A percentile compares a stretch with the other conserved stretches of the same genome.
Evolutionary conservation across 1,284 basidiomycete species (phyloP).

Genomic region (Trichosporon sp.): DNA sequence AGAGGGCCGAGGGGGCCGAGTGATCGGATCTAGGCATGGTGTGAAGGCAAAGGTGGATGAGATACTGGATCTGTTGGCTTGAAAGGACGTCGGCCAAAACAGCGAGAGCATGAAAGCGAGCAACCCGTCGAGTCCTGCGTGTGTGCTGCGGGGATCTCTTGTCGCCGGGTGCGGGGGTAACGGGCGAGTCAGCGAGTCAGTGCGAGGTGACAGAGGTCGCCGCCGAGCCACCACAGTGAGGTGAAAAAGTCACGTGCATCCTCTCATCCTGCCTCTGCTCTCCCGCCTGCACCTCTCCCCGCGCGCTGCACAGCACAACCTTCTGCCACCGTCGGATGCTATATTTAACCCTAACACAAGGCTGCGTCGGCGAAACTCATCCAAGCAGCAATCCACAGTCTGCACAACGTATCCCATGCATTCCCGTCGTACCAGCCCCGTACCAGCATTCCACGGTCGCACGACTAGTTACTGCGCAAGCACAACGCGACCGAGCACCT

Average conservation of each 20-base stretch:
- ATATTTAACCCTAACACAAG: not conserved
- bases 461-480: not conserved
- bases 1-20: not conserved
- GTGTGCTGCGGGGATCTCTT: not conserved
- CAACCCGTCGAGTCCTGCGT: too few species aligned
- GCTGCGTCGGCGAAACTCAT: not conserved
- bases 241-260: not conserved
- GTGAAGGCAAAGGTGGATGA: not conserved
- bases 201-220: too few species aligned
- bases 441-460: too few species aligned
- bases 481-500: not conserved
- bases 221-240: too few species aligned
- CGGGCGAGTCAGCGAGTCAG: too few species aligned
- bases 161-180: too few species aligned
- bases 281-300: not conserved
- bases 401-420: not conserved
- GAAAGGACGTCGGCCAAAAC: conserved; percentile 11
- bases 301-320: too few species aligned
- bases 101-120: not conserved
- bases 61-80: not conserved
- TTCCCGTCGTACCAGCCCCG: too few species aligned
- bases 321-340: not conserved
- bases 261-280: not conserved
- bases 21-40: conserved; percentile 16
- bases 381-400: too few species aligned